A percentile compares a stretch with the other conserved stretches of the same genome.
Evolutionary conservation across 768 basidiomycete species (phyloP).

Genomic region (Phanerochaete carnosa): DNA sequence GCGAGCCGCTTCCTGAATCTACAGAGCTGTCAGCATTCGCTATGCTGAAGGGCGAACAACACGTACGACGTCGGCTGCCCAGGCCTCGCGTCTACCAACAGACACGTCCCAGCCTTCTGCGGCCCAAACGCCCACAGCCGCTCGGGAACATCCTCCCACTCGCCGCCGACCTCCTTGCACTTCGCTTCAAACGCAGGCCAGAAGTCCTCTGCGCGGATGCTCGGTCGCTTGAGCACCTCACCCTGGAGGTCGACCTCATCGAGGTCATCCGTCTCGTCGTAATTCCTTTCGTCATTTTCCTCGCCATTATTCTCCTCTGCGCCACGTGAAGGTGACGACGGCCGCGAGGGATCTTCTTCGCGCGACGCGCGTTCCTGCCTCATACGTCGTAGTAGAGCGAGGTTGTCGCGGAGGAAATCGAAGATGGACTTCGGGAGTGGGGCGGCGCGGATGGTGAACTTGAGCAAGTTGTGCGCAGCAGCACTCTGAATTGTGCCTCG

Average conservation of each 20-base stretch:
- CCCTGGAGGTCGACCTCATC: conserved; percentile 45
- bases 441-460: conserved; percentile 77
- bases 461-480: conserved; percentile 67
- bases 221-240: conserved; percentile 58
- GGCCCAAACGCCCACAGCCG: conserved; percentile 92
- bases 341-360: background rate
- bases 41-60: conserved; percentile 1
- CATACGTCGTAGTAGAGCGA: conserved; percentile 58
- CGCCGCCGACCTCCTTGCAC: conserved; percentile 63
- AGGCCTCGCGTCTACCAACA: conserved; percentile 74
- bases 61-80: conserved; percentile 54
- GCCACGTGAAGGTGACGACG: background rate
- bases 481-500: conserved; percentile 78
- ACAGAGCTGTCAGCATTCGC: background rate
- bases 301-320: background rate
- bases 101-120: conserved; percentile 77
- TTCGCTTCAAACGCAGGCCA: conserved; percentile 68
- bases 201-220: conserved; percentile 71
- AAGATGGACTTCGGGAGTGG: conserved; percentile 74
- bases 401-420: conserved; percentile 76
- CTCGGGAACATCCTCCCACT: conserved; percentile 75
- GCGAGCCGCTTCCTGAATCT: conserved; percentile 51
- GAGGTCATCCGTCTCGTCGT: conserved; percentile 26
- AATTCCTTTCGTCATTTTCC: conserved; percentile 14
- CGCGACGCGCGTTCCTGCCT: conserved; percentile 36